Conservation (phyloP, 768 basidiomycete species). For the Naganishia vaughanmartiniae region DNA sequence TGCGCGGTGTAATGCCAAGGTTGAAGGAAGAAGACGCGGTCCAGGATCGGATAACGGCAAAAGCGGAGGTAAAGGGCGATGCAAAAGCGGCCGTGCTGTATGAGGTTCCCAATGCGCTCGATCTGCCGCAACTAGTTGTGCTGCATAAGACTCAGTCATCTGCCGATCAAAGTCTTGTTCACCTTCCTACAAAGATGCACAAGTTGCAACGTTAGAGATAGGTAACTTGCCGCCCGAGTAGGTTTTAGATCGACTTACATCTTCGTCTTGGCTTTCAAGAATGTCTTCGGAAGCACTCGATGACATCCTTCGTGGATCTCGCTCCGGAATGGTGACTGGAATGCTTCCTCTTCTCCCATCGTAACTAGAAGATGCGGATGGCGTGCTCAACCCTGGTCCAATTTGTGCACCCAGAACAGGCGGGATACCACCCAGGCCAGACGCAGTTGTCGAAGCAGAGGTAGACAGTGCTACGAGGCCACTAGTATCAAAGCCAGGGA, state of each 20-base stretch:
- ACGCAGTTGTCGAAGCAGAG: constrained; percentile 11
- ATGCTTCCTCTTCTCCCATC: constrained; percentile 43
- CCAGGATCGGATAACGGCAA: constrained; percentile 51
- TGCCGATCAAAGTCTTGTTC: neutral
- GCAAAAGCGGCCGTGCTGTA: constrained; percentile 1
- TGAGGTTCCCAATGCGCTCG: neutral
- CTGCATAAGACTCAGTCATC: constrained; percentile 15
- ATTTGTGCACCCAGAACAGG: neutral
- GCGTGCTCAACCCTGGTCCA: constrained; percentile 2
- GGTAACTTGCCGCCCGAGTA: neutral
- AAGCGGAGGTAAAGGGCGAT: constrained; percentile 47
- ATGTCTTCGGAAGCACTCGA: constrained; percentile 24
- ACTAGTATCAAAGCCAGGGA: constrained; percentile 23
- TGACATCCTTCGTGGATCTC: constrained; percentile 27
- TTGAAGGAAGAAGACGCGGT: constrained; percentile 49
- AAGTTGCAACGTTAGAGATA: neutral
- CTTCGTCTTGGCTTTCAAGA: constrained; percentile 27
- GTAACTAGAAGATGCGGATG: constrained; percentile 12
- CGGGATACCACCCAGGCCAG: neutral
- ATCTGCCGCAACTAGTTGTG: neutral
- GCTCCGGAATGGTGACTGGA: constrained; percentile 47
- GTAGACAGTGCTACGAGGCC: neutral
- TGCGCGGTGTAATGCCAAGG: constrained; percentile 49
- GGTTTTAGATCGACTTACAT: constrained; percentile 26
- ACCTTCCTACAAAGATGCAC: neutral